These are phyloP conservation scores for Suillus occidentalis DNA, from an alignment of 768 basidiomycete species.

Conservation along the genomic window DNA sequence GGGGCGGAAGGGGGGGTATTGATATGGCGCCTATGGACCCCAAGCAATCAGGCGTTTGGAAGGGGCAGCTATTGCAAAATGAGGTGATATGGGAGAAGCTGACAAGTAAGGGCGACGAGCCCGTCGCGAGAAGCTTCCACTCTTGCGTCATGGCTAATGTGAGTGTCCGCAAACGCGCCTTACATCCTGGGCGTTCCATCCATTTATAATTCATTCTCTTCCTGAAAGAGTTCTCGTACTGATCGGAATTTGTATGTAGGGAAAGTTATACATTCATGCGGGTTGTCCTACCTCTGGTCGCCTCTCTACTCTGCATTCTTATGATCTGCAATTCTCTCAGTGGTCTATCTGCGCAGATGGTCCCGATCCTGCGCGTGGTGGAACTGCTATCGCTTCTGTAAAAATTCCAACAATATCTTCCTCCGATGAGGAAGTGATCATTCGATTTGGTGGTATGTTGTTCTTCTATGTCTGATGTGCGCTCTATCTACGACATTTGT, in stretches of 20 bases:
- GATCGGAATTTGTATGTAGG: constrained; percentile 18
- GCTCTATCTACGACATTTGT: not conserved
- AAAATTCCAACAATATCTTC: constrained; percentile 13
- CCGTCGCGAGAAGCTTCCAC: constrained; percentile 39
- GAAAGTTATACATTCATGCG: constrained; percentile 39
- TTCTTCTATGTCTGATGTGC: constrained; percentile 9
- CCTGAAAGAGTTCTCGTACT: not conserved
- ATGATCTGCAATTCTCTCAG: constrained; percentile 25
- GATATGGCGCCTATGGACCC: constrained; percentile 37
- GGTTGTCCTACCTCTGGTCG: constrained; percentile 41
- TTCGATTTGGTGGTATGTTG: constrained; percentile 38
- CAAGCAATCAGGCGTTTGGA: constrained; percentile 33
- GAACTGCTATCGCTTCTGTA: constrained; percentile 38
- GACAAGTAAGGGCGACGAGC: constrained; percentile 28
- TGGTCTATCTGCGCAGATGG: constrained; percentile 38
- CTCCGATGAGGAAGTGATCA: constrained; percentile 23
- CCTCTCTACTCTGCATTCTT: constrained; percentile 35
- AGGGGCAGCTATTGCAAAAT: constrained; percentile 12
- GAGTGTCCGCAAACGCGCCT: constrained; percentile 9
- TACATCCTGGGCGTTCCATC: not conserved
- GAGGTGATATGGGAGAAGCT: constrained; percentile 32
- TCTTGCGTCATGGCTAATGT: constrained; percentile 31
- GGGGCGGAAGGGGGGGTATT: constrained; percentile 46
- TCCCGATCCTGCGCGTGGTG: constrained; percentile 40
- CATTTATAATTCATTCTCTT: not conserved